Base-by-base conservation (phyloP, 805 yeast species). In the Cyberlindnera bimundalis region DNA sequence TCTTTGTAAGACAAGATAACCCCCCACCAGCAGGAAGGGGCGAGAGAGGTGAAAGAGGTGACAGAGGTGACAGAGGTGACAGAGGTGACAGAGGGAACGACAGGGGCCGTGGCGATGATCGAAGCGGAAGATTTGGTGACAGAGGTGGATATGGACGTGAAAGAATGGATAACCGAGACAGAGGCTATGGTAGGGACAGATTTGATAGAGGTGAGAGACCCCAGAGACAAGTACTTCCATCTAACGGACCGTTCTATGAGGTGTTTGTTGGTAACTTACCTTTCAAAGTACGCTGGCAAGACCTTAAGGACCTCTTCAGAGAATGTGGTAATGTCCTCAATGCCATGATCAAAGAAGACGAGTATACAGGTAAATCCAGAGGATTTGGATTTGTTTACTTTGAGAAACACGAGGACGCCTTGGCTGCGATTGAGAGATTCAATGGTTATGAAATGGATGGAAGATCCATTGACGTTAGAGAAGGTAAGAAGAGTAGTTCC, bases 1-100 rank as follows among this genome's bases (percentile, higher is more conserved):
- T 89, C 32, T 88, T 84, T 62, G 95, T 90, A 9, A 81, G 97
- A 66, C 95, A 83, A 60, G 95, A 89, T 64, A 82, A 86, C 59
- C 93, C 93, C 26, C 93, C 93, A 20, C 93, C 91, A 53, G 67
- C 48, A 8, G 29, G 29, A 5, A 21, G 45, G 23, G 19, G 38
- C 10, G 47, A 42, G 23, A 45, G 47, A 13, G 39, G 24, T 15
- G 37, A 37, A 17, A 39, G 45, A 33, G 44, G 40, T 28, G 40
- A 45, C 11, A 41, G 45, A 28, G 42, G 42, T 15, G 40, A 41
- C 25, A 30, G 46, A 30, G 40, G 43, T 14, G 43, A 47, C 18
- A 37, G 53, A 20, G 50, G 24, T 21, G 24, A 21, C 10, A 21
- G 24, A 21, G 24, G 36, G n/a, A 9, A 23, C 12, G 43, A 47